Conservation (phyloP, 208 protist species). For the Trichomonas tenax region DNA sequence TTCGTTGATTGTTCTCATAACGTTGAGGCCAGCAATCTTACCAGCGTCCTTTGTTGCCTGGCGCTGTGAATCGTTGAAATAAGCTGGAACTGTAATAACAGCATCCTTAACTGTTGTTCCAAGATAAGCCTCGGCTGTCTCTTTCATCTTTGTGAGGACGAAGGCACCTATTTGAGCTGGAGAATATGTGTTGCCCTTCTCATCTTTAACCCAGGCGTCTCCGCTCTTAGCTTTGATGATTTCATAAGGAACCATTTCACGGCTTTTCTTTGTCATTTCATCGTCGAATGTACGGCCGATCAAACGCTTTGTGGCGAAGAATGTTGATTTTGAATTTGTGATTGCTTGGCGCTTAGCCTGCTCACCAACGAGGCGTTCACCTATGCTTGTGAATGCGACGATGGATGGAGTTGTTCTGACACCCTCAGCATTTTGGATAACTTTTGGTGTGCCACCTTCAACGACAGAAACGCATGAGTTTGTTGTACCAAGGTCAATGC, state of each 20-base stretch:
- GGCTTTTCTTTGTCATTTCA: constrained; percentile 48
- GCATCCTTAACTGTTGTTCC: constrained; percentile 49
- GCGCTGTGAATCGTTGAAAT: constrained; percentile 69
- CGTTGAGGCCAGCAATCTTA: constrained; percentile 54
- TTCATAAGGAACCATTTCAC: constrained; percentile 70
- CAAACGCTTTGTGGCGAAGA: constrained; percentile 75
- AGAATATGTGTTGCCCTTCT: constrained; percentile 47
- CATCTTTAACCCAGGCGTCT: constrained; percentile 75
- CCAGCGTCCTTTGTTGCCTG: constrained; percentile 70
- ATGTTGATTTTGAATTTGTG: constrained; percentile 67
- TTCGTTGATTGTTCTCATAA: constrained; percentile 55
- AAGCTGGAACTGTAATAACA: constrained; percentile 56
- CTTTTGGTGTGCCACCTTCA: constrained; percentile 38
- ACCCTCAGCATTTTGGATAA: constrained; percentile 61
- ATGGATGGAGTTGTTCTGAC: constrained; percentile 55
- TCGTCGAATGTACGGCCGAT: constrained; percentile 59
- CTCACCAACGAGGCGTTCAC: constrained; percentile 48
- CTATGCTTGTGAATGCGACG: constrained; percentile 49
- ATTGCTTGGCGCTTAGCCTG: constrained; percentile 62
- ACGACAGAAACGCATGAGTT: constrained; percentile 59
- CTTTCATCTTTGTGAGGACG: constrained; percentile 68
- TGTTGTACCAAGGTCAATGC: constrained; percentile 65
- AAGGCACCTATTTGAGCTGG: constrained; percentile 62
- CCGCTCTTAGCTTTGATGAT: constrained; percentile 71
- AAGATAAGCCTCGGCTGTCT: constrained; percentile 54